A percentile compares a stretch with the other conserved stretches of the same genome.
phyloP scores from a whole-genome alignment of 176 grass and related monocot species.

The Eremochloa ophiuroides region DNA sequence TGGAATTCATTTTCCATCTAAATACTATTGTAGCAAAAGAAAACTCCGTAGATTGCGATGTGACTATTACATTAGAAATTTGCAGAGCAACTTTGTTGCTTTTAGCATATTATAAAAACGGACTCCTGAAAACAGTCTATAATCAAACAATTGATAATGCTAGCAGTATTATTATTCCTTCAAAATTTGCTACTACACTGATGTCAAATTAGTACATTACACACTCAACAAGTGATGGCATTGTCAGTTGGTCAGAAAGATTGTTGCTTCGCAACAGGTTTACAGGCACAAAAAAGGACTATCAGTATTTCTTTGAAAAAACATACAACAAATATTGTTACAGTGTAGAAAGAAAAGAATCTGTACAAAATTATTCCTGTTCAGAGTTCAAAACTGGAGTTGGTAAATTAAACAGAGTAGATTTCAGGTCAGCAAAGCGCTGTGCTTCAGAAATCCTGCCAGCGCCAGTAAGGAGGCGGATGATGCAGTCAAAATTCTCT shows the following conservation, averaged over 20 bases:
- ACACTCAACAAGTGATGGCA: background rate
- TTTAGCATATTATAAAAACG: background rate
- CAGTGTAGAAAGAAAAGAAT: background rate
- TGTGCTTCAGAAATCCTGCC: slow-evolving; percentile 63
- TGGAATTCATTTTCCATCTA: background rate
- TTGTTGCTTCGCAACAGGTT: background rate
- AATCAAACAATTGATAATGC: background rate
- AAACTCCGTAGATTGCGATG: background rate
- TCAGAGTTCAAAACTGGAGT: slow-evolving; percentile 11
- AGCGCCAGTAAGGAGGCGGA: slow-evolving; percentile 47
- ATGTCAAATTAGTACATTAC: background rate
- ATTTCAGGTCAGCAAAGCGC: slow-evolving; percentile 64
- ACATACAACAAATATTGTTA: background rate
- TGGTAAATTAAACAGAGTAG: slow-evolving; percentile 37
- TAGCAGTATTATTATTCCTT: background rate
- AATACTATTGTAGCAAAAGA: background rate
- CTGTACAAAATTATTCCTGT: slow-evolving; percentile 30
- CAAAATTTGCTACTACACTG: background rate
- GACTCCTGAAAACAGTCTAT: background rate
- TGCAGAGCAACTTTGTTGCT: background rate
- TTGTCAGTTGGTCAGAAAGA: background rate
- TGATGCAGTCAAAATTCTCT: slow-evolving; percentile 79
- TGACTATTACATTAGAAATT: background rate
- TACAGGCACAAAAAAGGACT: background rate
- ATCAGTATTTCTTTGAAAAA: slow-evolving; percentile 4